phyloP scores from a whole-genome alignment of 306 rosid species.

The Castanea crenata region DNA sequence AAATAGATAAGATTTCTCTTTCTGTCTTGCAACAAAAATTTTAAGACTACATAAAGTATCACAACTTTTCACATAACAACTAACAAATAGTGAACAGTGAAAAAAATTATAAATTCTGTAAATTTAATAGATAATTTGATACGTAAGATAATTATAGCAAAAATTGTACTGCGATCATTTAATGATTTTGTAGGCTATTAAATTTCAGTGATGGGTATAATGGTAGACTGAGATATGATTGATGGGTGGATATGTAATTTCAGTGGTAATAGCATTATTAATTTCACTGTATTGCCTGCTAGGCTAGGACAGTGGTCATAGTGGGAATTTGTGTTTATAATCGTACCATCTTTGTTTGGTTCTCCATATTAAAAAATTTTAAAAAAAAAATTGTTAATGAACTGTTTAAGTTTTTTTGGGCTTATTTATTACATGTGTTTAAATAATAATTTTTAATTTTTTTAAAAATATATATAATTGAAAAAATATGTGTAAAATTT shows the following conservation, averaged over 20 bases:
- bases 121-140: rapidly evolving
- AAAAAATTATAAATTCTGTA: too few relatives aligned
- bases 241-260: constrained; percentile 18
- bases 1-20: neutral
- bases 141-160: rapidly evolving
- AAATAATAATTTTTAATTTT: too few relatives aligned
- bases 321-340: constrained; percentile 36
- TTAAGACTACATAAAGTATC: too few relatives aligned
- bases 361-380: constrained; percentile 8
- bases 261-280: neutral
- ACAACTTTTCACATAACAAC: too few relatives aligned
- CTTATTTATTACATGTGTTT: too few relatives aligned
- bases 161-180: rapidly evolving
- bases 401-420: neutral
- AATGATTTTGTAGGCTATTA: neutral
- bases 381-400: constrained; percentile 29
- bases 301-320: constrained; percentile 35
- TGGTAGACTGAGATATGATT: neutral
- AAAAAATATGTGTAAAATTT: too few relatives aligned
- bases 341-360: constrained; percentile 41
- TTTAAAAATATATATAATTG: too few relatives aligned
- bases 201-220: neutral
- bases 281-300: constrained; percentile 38
- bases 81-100: rapidly evolving
- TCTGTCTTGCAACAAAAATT: too few relatives aligned